Evolutionary conservation across 2,329 filamentous ascomycete species (phyloP), one percentile per base, ranked within the genome.

Genomic region (Hymenoscyphus repandus): DNA sequence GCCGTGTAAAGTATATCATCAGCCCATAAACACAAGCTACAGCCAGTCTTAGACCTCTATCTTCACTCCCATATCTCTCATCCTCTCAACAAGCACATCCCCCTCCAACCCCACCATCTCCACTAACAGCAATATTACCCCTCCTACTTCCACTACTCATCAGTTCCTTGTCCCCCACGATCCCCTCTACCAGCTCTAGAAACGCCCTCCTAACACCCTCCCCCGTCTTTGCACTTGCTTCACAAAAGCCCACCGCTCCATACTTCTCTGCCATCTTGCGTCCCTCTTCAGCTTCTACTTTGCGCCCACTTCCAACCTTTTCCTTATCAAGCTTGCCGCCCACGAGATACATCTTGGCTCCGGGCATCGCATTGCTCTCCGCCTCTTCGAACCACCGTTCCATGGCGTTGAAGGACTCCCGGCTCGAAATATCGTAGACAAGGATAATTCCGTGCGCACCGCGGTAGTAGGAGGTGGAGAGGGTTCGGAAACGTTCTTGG

Each of bases 401-500:
- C 74, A 80, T 76, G 44, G 71, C 69, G 20, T 70, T 61, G 59
- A 80, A 80, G 50, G 71, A 74, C 45, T 75, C 72, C 31, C 74
- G 65, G 64, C 86, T 83, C 27, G 88, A 85, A 52, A 97, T 76
- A 69, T 99, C 93, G 77, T 97, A 99, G 57, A 97, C 84, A 53
- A 99, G 78, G 45, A 99, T 86, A n/a, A 92, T 92, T 59, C 92
- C 93, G 4, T 93, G 92, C 1, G 93, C 93, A 57, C 92, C 92
- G 64, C 93, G 86, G 70, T 99, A 97, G 73, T 97, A 99, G 40
- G 88, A 93, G 58, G 93, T 81, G 22, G 89, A 95, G 36, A 97
- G 91, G 52, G 89, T 95, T 58, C 93, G 88, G 70, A 97, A 99
- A 54, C 93, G 83, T 70, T 99, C 93, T 53, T 95, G 96, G 47